Conservation (phyloP, 257 asterid species). For the Thymus mandschuricus region DNA sequence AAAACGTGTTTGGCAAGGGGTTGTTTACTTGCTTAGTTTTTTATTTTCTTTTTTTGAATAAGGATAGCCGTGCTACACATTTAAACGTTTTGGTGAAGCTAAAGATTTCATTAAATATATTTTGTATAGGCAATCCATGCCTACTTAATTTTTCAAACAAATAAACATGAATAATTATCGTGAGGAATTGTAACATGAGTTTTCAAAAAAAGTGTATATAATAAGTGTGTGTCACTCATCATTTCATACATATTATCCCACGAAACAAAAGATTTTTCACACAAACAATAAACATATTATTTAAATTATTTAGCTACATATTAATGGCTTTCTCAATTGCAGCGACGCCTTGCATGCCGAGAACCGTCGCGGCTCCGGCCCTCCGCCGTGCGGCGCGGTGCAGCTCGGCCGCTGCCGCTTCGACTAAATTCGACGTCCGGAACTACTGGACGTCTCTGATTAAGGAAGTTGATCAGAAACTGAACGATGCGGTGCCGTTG, state of each 20-base stretch:
- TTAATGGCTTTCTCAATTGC: conserved; percentile 35
- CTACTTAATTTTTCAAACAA: too few relatives aligned
- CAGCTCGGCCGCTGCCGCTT: conserved; percentile 37
- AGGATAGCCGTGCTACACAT: not conserved
- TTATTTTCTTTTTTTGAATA: too few relatives aligned
- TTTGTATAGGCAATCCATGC: too few relatives aligned
- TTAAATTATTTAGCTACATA: not conserved
- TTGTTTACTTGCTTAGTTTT: not conserved
- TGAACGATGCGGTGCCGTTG: conserved; percentile 74
- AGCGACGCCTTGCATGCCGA: conserved; percentile 33
- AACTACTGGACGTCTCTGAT: conserved; percentile 75
- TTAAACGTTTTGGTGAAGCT: not conserved
- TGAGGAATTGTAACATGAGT: too few relatives aligned
- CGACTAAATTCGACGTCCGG: conserved; percentile 58
- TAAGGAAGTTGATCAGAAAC: conserved; percentile 68
- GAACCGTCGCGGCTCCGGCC: conserved; percentile 26
- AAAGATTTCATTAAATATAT: too few relatives aligned
- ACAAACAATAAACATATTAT: not conserved
- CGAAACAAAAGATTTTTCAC: not conserved
- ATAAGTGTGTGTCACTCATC: not conserved
- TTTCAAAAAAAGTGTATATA: too few relatives aligned
- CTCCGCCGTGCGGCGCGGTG: conserved; percentile 46
- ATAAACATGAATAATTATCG: too few relatives aligned
- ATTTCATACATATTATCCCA: too few relatives aligned
- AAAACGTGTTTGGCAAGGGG: not conserved